These are phyloP conservation scores for Draba incana DNA, from an alignment of 345 rosid genomes.

Conservation along the genomic window DNA sequence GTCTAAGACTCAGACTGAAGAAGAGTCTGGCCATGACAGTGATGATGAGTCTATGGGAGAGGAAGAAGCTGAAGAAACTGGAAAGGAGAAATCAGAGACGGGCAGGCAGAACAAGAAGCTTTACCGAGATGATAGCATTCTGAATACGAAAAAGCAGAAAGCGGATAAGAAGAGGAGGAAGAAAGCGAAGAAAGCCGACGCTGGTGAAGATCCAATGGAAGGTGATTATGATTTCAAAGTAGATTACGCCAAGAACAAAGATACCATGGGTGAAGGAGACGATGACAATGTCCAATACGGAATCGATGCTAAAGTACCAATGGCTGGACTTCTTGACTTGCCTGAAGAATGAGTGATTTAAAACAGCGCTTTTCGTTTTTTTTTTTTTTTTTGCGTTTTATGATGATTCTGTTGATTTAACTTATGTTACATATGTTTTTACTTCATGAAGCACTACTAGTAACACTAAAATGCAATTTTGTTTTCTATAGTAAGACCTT, in stretches of 20 bases:
- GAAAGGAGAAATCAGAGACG: conserved; percentile 47
- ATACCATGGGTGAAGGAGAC: conserved; percentile 53
- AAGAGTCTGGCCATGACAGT: conserved; percentile 17
- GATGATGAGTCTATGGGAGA: conserved; percentile 53
- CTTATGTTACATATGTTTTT: conserved; percentile 8
- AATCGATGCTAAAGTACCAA: conserved; percentile 48
- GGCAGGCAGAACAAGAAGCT: conserved; percentile 74
- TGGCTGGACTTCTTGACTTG: conserved; percentile 47
- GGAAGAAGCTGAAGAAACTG: conserved; percentile 41
- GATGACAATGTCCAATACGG: conserved; percentile 13
- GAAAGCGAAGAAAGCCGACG: conserved; percentile 49
- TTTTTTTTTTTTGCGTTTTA: conserved; percentile 6
- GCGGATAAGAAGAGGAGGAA: conserved; percentile 87
- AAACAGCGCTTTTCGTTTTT: not conserved
- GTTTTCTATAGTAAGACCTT: conserved; percentile 2
- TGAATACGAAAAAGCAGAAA: conserved; percentile 66
- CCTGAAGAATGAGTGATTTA: conserved; percentile 50
- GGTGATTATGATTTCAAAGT: conserved; percentile 81
- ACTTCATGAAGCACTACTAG: not conserved
- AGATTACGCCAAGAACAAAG: conserved; percentile 61
- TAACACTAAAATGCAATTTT: conserved; percentile 22
- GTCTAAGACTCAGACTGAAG: conserved; percentile 19
- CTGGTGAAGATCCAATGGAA: conserved; percentile 59
- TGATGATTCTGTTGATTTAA: conserved; percentile 21
- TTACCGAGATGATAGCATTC: conserved; percentile 66